Conservation (phyloP, 352 stramenopile genomes). For the Globisporangium heterothallicum region DNA sequence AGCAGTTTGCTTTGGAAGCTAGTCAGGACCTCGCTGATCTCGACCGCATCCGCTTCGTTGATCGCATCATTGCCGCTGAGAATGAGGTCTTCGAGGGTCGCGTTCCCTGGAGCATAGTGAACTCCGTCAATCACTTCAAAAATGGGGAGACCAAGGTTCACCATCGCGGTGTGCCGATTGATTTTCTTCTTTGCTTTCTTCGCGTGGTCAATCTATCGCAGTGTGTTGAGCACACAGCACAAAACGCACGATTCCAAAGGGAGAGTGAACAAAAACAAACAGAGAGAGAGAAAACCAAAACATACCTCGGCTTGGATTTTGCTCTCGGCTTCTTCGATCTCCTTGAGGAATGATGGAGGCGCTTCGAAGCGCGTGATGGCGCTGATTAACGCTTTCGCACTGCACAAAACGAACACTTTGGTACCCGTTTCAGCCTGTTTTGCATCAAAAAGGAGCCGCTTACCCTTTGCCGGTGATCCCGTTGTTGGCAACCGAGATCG, state of each 20-base stretch:
- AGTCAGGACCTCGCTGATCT: slow-evolving; percentile 35
- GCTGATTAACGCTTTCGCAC: slow-evolving; percentile 28
- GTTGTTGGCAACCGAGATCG: slow-evolving; percentile 66
- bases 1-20: slow-evolving; percentile 35
- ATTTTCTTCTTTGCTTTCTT: slow-evolving; percentile 85
- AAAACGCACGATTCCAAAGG: neutral
- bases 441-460: no score
- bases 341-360: slow-evolving; percentile 38
- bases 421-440: no score
- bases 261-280: neutral
- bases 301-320: slow-evolving; percentile 60
- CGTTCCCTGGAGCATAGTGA: slow-evolving; percentile 51
- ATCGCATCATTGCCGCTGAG: slow-evolving; percentile 61
- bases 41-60: slow-evolving; percentile 23
- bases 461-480: slow-evolving; percentile 43
- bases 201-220: slow-evolving; percentile 56
- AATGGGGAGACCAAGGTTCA: slow-evolving; percentile 49
- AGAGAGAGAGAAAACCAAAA: neutral
- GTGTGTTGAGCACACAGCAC: no score
- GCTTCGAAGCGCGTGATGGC: slow-evolving; percentile 51
- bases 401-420: slow-evolving; percentile 9
- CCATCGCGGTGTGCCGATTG: slow-evolving; percentile 41
- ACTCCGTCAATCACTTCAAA: slow-evolving; percentile 51
- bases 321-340: slow-evolving; percentile 56
- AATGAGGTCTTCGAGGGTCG: slow-evolving; percentile 49